Conservation (phyloP, 1,284 basidiomycete species). For the Tylopilus sp. region DNA sequence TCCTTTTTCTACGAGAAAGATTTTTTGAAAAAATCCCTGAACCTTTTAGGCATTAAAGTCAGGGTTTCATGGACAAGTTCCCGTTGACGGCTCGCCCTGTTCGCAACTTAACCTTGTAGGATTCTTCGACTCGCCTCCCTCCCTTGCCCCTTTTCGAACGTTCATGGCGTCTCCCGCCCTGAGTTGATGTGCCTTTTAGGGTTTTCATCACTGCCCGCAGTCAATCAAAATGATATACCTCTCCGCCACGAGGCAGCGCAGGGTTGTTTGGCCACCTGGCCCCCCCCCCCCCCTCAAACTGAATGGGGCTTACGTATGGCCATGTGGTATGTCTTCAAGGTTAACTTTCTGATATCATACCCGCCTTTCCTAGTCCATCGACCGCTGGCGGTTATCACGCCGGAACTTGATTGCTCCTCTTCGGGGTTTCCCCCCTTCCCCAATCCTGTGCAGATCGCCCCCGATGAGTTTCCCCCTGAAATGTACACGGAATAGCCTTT, state of each 20-base stretch:
- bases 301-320: conserved; percentile 22
- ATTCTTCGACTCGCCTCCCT: neutral
- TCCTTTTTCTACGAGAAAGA: too few relatives aligned
- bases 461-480: conserved; percentile 26
- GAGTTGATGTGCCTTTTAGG: conserved; percentile 22
- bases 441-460: conserved; percentile 27
- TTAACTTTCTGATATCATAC: conserved; percentile 26
- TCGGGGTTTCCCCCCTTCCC: too few relatives aligned
- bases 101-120: conserved; percentile 30
- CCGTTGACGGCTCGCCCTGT: conserved; percentile 12
- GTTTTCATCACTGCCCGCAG: neutral
- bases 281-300: conserved; percentile 3
- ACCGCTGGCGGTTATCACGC: conserved; percentile 12
- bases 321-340: conserved; percentile 21
- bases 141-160: conserved; percentile 8
- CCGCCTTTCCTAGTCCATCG: neutral
- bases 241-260: conserved; percentile 22
- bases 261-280: conserved; percentile 11
- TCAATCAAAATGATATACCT: conserved; percentile 4
- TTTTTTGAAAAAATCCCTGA: too few relatives aligned
- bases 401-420: conserved; percentile 8
- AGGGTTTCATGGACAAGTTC: conserved; percentile 29
- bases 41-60: conserved; percentile 13
- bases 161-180: conserved; percentile 9
- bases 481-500: neutral